phyloP scores from a whole-genome alignment of 495 filamentous ascomycete genomes.

The Talaromyces proteolyticus region DNA sequence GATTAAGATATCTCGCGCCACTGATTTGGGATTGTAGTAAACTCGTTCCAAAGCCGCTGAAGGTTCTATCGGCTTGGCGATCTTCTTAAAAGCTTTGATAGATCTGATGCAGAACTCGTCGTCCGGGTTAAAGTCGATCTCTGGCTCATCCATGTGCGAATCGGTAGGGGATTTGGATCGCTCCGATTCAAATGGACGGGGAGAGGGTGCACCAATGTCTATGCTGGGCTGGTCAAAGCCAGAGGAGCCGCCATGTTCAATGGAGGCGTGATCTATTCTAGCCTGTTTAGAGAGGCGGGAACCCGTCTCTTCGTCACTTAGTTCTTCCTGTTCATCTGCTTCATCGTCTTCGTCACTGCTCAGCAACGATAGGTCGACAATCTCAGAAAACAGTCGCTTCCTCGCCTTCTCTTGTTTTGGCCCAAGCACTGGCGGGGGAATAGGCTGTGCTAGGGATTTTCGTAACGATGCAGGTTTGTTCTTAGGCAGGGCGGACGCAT shows the following conservation, averaged over 20 bases:
- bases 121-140: slow-evolving; percentile 15
- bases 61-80: slow-evolving; percentile 38
- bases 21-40: slow-evolving; percentile 54
- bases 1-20: slow-evolving; percentile 61
- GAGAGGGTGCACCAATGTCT: slow-evolving; percentile 1
- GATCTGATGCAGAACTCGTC: slow-evolving; percentile 12
- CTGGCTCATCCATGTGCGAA: not conserved
- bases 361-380: slow-evolving; percentile 40
- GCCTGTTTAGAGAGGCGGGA: not conserved
- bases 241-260: too few relatives aligned
- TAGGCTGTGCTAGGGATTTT: not conserved
- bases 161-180: not conserved
- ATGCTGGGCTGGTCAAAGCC: slow-evolving; percentile 1
- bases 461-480: not conserved
- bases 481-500: not conserved
- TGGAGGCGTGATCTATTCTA: not conserved
- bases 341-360: slow-evolving; percentile 34
- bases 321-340: slow-evolving; percentile 17
- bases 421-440: not conserved
- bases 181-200: not conserved
- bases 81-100: slow-evolving; percentile 17
- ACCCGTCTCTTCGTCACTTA: not conserved
- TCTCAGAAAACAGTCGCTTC: slow-evolving; percentile 40
- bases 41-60: slow-evolving; percentile 36
- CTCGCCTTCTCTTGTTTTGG: slow-evolving; percentile 25